These are phyloP conservation scores for Paracoccidioides brasiliensis DNA, from an alignment of 2,329 filamentous ascomycete species.

Conservation along the genomic window DNA sequence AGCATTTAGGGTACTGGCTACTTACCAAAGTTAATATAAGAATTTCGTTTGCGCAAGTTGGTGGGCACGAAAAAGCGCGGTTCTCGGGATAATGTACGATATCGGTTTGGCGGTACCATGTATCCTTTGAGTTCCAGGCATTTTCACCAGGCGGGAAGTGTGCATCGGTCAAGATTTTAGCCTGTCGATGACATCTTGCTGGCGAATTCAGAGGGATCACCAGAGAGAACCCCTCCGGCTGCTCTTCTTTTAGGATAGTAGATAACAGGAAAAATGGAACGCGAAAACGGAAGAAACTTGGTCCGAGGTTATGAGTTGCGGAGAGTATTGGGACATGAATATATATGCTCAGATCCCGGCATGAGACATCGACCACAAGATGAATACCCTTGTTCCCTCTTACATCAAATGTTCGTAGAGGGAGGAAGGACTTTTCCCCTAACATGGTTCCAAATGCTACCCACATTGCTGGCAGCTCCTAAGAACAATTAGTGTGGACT, in stretches of 20 bases:
- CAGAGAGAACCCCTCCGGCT: slow-evolving; percentile 18
- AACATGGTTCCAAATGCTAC: slow-evolving; percentile 52
- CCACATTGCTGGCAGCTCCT: slow-evolving; percentile 33
- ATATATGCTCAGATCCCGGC: slow-evolving; percentile 33
- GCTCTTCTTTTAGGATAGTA: slow-evolving; percentile 23
- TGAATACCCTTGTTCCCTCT: slow-evolving; percentile 14
- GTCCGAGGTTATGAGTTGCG: background rate
- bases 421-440: slow-evolving; percentile 43
- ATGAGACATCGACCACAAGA: slow-evolving; percentile 32
- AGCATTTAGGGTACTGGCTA: background rate
- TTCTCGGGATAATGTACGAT: slow-evolving; percentile 37
- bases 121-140: slow-evolving; percentile 43
- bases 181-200: slow-evolving; percentile 33
- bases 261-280: slow-evolving; percentile 34
- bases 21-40: slow-evolving; percentile 48
- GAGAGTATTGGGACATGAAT: slow-evolving; percentile 27
- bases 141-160: slow-evolving; percentile 30
- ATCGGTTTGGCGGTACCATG: slow-evolving; percentile 53
- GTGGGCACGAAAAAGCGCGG: slow-evolving; percentile 25
- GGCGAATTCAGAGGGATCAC: slow-evolving; percentile 31
- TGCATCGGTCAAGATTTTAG: slow-evolving; percentile 16
- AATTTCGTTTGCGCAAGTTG: slow-evolving; percentile 36
- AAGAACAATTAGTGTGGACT: slow-evolving; percentile 3
- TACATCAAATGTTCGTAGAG: slow-evolving; percentile 38
- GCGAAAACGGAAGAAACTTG: slow-evolving; percentile 25